These are phyloP conservation scores for Eurotiales sp. DNA, from an alignment of 2,329 filamentous ascomycete species.

Conservation along the genomic window DNA sequence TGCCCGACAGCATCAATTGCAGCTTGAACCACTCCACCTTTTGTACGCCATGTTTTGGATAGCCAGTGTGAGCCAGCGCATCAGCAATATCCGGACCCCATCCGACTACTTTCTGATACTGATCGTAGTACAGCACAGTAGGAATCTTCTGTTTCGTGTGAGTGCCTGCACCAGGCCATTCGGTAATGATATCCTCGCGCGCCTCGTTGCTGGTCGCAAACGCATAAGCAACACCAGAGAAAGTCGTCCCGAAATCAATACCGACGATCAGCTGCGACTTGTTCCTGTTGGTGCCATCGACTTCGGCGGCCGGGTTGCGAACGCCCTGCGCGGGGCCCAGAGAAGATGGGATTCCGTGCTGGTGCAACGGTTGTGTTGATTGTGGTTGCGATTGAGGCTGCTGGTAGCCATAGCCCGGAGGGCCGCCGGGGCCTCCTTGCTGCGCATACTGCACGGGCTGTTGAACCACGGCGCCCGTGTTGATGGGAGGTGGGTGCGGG, in stretches of 20 bases:
- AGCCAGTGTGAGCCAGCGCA: slow-evolving; percentile 91
- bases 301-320: slow-evolving; percentile 54
- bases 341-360: slow-evolving; percentile 25
- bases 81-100: slow-evolving; percentile 99
- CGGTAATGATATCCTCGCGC: slow-evolving; percentile 97
- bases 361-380: slow-evolving; percentile 9
- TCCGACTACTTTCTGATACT: slow-evolving; percentile 99
- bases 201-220: slow-evolving; percentile 95
- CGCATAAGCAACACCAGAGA: slow-evolving; percentile 91
- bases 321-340: slow-evolving; percentile 26
- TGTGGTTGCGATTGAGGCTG: slow-evolving; percentile 23
- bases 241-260: slow-evolving; percentile 98
- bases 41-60: slow-evolving; percentile 95
- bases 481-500: slow-evolving; percentile 40
- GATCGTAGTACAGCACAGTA: slow-evolving; percentile 98
- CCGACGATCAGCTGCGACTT: slow-evolving; percentile 98
- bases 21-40: slow-evolving; percentile 99
- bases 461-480: slow-evolving; percentile 31
- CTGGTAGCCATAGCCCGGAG: slow-evolving; percentile 45
- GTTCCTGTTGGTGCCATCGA: slow-evolving; percentile 81
- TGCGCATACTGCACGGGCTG: slow-evolving; percentile 56
- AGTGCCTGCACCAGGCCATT: slow-evolving; percentile 96
- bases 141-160: slow-evolving; percentile 99
- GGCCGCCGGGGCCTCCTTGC: slow-evolving; percentile 37
- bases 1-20: slow-evolving; percentile 96